Evolutionary conservation across 2,329 filamentous ascomycete genomes (phyloP).

Genomic region (Ceratocystis destructans): DNA sequence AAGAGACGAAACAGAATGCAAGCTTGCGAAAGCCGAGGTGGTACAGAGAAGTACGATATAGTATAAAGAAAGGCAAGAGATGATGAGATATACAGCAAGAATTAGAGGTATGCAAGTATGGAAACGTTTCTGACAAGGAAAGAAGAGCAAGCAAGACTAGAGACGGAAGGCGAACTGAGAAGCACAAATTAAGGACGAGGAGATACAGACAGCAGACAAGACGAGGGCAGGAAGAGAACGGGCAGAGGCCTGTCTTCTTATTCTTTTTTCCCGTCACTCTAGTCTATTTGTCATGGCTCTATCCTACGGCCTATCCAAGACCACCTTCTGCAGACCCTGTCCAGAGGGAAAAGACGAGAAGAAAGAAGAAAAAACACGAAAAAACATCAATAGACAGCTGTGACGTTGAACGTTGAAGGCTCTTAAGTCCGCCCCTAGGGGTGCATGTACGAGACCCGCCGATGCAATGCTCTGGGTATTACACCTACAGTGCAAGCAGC

Average conservation of each 20-base stretch:
- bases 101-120: background rate
- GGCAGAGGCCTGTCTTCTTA: background rate
- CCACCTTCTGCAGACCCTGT: background rate
- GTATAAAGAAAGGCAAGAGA: background rate
- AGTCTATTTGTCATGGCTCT: too few relatives aligned
- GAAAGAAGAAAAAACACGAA: background rate
- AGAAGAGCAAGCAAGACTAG: background rate
- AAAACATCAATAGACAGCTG: constrained; percentile 5
- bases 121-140: background rate
- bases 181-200: background rate
- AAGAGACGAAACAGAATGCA: background rate
- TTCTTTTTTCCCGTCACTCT: background rate
- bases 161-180: background rate
- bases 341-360: background rate
- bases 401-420: background rate
- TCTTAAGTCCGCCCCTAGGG: background rate
- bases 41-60: background rate
- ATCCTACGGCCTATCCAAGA: background rate
- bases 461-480: background rate
- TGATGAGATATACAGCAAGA: background rate
- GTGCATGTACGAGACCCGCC: background rate
- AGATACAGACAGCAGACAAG: background rate
- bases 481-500: background rate
- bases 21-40: background rate
- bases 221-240: background rate